Evolutionary conservation across 2,329 filamentous ascomycete species (phyloP).

Genomic region (Truncatella angustata): DNA sequence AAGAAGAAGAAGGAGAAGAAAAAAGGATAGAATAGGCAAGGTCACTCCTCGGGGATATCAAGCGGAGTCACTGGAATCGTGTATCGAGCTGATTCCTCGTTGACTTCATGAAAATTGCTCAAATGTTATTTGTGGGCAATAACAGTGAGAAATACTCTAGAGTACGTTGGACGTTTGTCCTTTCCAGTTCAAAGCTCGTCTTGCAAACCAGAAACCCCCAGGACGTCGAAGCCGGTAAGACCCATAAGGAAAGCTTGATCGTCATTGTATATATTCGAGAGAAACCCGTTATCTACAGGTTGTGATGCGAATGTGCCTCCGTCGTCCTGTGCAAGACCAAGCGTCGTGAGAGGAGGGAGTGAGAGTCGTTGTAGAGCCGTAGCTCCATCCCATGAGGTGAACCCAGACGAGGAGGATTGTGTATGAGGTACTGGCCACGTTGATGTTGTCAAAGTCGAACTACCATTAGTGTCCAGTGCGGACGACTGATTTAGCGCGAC

Average conservation of each 20-base stretch:
- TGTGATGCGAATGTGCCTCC: not conserved
- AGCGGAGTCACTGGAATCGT: too few relatives aligned
- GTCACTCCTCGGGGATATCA: too few relatives aligned
- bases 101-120: too few relatives aligned
- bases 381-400: constrained; percentile 10
- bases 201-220: constrained; percentile 15
- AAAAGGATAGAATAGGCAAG: too few relatives aligned
- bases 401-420: not conserved
- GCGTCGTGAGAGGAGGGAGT: not conserved
- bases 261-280: constrained; percentile 17
- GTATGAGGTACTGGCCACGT: not conserved
- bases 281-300: constrained; percentile 2
- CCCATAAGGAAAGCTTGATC: constrained; percentile 26
- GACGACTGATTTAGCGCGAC: not conserved
- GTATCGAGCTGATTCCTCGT: too few relatives aligned
- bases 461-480: too few relatives aligned
- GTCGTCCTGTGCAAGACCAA: not conserved
- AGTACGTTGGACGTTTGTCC: not conserved
- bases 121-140: too few relatives aligned
- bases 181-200: not conserved
- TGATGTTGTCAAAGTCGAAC: too few relatives aligned
- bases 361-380: constrained; percentile 9
- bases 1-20: too few relatives aligned
- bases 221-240: constrained; percentile 24
- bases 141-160: not conserved